phyloP scores from a whole-genome alignment of 2,329 filamentous ascomycete genomes.

The Cladophialophora chaetospira region DNA sequence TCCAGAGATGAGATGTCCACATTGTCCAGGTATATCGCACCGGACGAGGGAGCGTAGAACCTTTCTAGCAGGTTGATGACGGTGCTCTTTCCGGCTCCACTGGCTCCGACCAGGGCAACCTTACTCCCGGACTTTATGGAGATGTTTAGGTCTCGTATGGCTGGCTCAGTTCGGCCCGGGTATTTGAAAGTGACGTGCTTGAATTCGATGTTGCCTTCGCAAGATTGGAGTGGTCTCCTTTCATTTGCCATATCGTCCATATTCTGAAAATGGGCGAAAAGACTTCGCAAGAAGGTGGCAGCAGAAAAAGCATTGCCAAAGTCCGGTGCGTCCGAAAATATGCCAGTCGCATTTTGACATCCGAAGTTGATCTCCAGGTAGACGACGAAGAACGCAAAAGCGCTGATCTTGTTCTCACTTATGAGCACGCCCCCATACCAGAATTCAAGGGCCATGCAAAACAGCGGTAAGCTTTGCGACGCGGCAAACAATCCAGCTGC shows the following conservation, averaged over 20 bases:
- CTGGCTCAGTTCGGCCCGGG: background rate
- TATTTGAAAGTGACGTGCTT: background rate
- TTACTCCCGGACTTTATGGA: background rate
- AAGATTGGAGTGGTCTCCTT: background rate
- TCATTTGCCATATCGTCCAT: background rate
- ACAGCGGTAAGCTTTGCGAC: background rate
- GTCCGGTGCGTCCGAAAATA: background rate
- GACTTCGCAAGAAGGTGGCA: background rate
- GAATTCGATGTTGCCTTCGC: background rate
- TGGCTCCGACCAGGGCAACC: slow-evolving; percentile 49
- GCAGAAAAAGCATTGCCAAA: background rate
- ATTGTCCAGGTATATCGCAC: background rate
- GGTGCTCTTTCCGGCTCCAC: slow-evolving; percentile 56
- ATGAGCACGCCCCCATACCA: background rate
- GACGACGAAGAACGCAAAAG: background rate
- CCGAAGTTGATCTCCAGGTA: background rate
- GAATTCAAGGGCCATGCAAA: background rate
- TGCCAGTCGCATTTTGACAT: background rate
- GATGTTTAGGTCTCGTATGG: background rate
- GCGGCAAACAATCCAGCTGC: background rate
- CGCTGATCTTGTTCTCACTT: background rate
- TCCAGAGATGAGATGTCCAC: background rate
- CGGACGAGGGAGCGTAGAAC: slow-evolving; percentile 38
- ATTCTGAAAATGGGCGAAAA: background rate
- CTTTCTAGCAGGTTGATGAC: slow-evolving; percentile 40